Conservation (phyloP, 2,329 filamentous ascomycete species). For the Aspergillus bombycis region DNA sequence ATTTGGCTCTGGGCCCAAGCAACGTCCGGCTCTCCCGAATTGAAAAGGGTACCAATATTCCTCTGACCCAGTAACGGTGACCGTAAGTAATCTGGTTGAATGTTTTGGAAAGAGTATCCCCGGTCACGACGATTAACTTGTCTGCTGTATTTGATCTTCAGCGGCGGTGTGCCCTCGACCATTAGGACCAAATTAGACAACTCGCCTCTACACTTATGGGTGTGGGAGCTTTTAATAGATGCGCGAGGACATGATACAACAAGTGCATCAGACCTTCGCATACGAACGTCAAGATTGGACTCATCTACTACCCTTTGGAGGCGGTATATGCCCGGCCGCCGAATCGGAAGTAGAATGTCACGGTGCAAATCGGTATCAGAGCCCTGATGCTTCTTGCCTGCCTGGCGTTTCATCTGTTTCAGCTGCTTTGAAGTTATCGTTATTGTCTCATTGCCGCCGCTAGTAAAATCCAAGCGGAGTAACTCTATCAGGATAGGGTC, state of each 20-base stretch:
- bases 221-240: conserved; percentile 65
- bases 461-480: conserved; percentile 82
- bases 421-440: conserved; percentile 74
- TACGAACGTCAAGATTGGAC: conserved; percentile 89
- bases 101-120: conserved; percentile 87
- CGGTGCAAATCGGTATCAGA: conserved; percentile 60
- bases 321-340: conserved; percentile 85
- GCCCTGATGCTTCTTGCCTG: conserved; percentile 60
- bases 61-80: conserved; percentile 73
- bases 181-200: conserved; percentile 82
- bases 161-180: conserved; percentile 83
- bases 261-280: conserved; percentile 73
- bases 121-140: conserved; percentile 81
- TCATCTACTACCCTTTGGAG: conserved; percentile 86
- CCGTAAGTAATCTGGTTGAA: conserved; percentile 83
- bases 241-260: conserved; percentile 86
- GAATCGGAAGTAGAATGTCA: conserved; percentile 72
- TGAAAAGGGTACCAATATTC: conserved; percentile 60
- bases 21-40: conserved; percentile 55
- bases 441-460: conserved; percentile 77
- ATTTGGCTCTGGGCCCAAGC: conserved; percentile 79
- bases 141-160: conserved; percentile 91
- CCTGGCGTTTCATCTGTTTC: conserved; percentile 72
- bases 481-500: conserved; percentile 86
- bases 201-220: conserved; percentile 80